A percentile compares a stretch with the other conserved stretches of the same genome.
These are phyloP conservation scores for Cercospora janseana DNA, from an alignment of 2,329 filamentous ascomycete species.

Conservation along the genomic window DNA sequence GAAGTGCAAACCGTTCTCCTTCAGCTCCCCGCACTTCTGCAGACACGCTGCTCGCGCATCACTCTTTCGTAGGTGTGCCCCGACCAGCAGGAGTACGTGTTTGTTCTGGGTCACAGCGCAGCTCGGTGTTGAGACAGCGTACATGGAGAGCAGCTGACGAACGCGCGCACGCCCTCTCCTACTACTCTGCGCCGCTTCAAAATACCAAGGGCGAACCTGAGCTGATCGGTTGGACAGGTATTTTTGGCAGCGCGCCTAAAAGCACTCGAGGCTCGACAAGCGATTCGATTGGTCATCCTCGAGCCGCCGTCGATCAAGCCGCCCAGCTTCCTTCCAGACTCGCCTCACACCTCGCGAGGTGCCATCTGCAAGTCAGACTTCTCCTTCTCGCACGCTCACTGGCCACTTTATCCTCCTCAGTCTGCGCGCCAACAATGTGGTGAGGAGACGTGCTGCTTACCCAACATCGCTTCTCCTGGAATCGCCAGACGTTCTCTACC, in stretches of 20 bases:
- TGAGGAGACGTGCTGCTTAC: constrained; percentile 30
- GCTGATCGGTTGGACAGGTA: constrained; percentile 14
- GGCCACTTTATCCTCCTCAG: constrained; percentile 12
- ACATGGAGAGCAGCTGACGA: neutral
- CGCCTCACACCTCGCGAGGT: constrained; percentile 12
- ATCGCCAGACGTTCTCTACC: constrained; percentile 25
- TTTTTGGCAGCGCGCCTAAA: constrained; percentile 16
- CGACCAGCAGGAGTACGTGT: neutral
- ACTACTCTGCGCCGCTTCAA: neutral
- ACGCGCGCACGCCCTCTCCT: constrained; percentile 5
- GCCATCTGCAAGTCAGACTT: constrained; percentile 16
- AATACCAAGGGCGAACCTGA: neutral
- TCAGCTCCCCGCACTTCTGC: constrained; percentile 1
- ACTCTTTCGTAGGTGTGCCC: neutral
- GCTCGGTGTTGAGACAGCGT: neutral
- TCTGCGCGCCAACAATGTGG: constrained; percentile 32
- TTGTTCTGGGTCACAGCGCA: neutral
- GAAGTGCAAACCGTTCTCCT: neutral
- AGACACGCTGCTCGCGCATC: neutral
- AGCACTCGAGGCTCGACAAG: constrained; percentile 2
- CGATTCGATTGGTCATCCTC: constrained; percentile 13
- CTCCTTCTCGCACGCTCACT: constrained; percentile 21
- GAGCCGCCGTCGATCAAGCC: constrained; percentile 10
- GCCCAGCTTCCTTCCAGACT: constrained; percentile 15
- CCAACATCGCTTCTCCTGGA: constrained; percentile 20